These are phyloP conservation scores for Yamadazyma buinensis DNA, from an alignment of 1,139 yeast species.

Conservation along the genomic window DNA sequence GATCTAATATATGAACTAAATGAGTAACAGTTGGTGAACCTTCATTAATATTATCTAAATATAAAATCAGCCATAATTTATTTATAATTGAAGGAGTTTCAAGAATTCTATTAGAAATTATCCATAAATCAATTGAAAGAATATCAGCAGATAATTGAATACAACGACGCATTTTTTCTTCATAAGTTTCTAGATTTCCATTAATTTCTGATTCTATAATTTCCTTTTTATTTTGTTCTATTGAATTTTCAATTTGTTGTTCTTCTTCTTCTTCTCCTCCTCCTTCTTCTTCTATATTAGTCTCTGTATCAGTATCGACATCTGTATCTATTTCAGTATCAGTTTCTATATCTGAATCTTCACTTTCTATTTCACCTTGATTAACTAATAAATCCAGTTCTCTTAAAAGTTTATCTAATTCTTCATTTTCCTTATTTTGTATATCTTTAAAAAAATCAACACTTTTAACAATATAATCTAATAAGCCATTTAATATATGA, in stretches of 20 bases:
- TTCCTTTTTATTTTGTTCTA: constrained; percentile 1
- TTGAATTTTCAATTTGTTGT: too few species aligned
- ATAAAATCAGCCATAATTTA: constrained; percentile 41
- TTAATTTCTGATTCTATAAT: constrained; percentile 8
- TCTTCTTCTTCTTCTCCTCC: constrained; percentile 2
- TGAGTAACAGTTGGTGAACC: constrained; percentile 39
- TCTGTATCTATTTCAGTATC: constrained; percentile 1
- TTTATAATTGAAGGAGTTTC: constrained; percentile 41
- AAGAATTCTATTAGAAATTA: constrained; percentile 41
- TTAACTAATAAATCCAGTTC: constrained; percentile 7
- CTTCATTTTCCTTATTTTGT: constrained; percentile 22
- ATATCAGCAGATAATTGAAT: constrained; percentile 43
- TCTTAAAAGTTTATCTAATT: constrained; percentile 14
- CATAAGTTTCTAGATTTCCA: constrained; percentile 25
- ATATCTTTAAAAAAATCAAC: constrained; percentile 37
- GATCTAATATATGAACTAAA: constrained; percentile 42
- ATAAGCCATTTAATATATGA: constrained; percentile 39
- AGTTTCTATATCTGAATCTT: constrained; percentile 4
- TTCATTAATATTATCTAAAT: constrained; percentile 35
- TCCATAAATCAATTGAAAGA: constrained; percentile 42
- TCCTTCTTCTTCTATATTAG: constrained; percentile 8
- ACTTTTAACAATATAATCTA: constrained; percentile 33
- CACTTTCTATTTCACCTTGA: constrained; percentile 1
- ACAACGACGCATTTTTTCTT: constrained; percentile 38
- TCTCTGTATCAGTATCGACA: constrained; percentile 5